Conservation (phyloP, 805 yeast genomes). For the fission yeast (Schizosaccharomyces pombe) region DNA sequence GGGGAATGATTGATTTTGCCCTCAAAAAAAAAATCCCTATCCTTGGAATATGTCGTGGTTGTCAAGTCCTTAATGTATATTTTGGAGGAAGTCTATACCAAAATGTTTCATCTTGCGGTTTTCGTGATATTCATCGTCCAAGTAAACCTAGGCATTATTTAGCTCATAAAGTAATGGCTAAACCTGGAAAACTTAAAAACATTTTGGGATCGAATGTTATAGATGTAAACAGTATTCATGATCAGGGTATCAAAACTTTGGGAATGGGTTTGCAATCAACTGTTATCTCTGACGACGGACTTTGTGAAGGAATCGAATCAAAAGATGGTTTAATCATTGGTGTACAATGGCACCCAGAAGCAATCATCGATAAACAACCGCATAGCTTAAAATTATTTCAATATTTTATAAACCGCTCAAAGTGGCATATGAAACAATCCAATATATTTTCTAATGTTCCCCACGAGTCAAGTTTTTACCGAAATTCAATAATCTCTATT, state of each 20-base stretch:
- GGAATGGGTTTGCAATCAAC: not conserved
- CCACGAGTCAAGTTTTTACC: too few relatives aligned
- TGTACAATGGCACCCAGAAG: not conserved
- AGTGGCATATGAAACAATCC: too few relatives aligned
- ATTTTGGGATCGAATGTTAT: not conserved
- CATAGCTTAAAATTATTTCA: too few relatives aligned
- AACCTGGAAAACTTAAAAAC: not conserved
- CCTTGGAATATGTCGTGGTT: not conserved
- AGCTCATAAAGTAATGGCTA: not conserved
- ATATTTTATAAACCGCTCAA: too few relatives aligned
- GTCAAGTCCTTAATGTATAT: not conserved
- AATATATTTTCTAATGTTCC: too few relatives aligned
- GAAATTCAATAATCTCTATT: too few relatives aligned
- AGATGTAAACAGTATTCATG: not conserved
- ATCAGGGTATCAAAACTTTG: not conserved
- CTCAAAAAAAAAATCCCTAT: not conserved
- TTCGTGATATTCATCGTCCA: not conserved
- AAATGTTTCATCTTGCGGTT: not conserved
- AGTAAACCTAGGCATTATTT: not conserved
- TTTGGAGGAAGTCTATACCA: not conserved
- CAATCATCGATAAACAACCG: not conserved
- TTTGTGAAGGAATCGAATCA: not conserved
- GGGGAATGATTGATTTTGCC: not conserved
- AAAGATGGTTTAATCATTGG: not conserved
- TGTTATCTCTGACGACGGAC: not conserved